A percentile compares a stretch with the other conserved stretches of the same genome.
Evolutionary conservation across 148 eudicot species (phyloP).

Genomic region (Simmondsia chinensis): DNA sequence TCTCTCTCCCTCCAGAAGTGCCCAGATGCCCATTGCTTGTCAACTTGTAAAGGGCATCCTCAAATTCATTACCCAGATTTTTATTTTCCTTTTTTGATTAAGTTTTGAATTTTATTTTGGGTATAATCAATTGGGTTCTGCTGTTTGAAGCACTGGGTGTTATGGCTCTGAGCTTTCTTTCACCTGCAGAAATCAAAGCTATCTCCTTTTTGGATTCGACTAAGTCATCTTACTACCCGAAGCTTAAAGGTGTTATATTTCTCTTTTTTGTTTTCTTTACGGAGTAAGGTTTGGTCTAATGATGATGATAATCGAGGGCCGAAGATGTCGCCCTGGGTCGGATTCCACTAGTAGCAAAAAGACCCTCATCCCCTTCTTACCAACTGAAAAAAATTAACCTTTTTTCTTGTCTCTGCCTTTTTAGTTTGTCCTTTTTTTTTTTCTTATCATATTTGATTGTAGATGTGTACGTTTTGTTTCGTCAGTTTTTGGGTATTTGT

Average conservation of each 20-base stretch:
- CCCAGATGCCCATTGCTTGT: too few species aligned
- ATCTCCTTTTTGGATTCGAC: constrained; percentile 54
- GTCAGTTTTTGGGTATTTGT: neutral
- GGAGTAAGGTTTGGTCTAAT: too few species aligned
- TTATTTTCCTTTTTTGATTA: neutral
- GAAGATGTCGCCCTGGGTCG: too few species aligned
- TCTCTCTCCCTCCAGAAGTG: too few species aligned
- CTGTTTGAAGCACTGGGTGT: neutral
- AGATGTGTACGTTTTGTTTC: constrained; percentile 1
- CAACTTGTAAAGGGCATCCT: too few species aligned
- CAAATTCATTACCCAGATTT: too few species aligned
- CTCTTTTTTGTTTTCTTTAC: neutral
- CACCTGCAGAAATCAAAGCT: constrained; percentile 53
- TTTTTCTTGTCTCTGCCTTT: neutral
- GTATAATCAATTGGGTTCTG: too few species aligned
- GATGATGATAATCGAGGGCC: too few species aligned
- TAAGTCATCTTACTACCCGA: constrained; percentile 33
- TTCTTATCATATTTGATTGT: constrained; percentile 2
- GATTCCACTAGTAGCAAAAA: too few species aligned
- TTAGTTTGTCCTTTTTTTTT: neutral
- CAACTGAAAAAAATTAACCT: neutral
- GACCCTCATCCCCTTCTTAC: too few species aligned
- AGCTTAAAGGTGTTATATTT: constrained; percentile 46
- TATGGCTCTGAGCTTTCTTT: constrained; percentile 64
- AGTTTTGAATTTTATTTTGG: too few species aligned